Percentiles rank a stretch among this genome's conserved stretches.
Evolutionary conservation across 2,329 filamentous ascomycete species (phyloP).

Genomic region (Calonectria fujianensis): DNA sequence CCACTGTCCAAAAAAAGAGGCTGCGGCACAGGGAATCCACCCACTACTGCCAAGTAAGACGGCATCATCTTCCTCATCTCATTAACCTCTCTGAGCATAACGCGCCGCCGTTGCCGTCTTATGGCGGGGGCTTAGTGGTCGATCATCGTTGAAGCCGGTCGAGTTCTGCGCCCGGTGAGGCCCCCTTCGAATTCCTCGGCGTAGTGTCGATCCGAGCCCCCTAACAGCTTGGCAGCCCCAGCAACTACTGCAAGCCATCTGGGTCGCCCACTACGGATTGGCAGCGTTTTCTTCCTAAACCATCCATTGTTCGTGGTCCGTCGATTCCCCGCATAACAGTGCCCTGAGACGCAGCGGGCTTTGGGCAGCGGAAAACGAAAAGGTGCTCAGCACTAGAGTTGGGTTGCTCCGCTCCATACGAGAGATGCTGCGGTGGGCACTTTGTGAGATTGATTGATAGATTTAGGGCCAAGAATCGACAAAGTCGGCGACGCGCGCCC

Average conservation of each 20-base stretch:
- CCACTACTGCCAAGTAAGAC: not conserved
- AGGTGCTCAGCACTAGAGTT: slow-evolving; percentile 8
- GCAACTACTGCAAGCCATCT: slow-evolving; percentile 22
- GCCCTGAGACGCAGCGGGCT: not conserved
- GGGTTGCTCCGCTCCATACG: not conserved
- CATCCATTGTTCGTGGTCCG: not conserved
- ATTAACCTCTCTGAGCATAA: slow-evolving; percentile 20
- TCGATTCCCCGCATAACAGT: not conserved
- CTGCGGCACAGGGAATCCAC: not conserved
- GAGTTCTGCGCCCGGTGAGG: not conserved
- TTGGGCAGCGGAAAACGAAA: not conserved
- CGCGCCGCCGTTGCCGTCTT: not conserved
- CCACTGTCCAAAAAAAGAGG: no score
- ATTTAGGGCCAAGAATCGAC: not conserved
- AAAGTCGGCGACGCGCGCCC: not conserved
- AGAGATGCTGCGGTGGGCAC: not conserved
- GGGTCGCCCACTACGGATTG: not conserved
- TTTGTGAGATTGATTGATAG: not conserved
- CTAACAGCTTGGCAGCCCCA: not conserved
- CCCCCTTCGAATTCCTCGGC: not conserved
- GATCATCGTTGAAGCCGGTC: slow-evolving; percentile 15
- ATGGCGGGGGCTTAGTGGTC: slow-evolving; percentile 1
- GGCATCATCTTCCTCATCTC: not conserved
- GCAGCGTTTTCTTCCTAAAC: not conserved
- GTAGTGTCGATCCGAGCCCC: not conserved